Base-by-base conservation (phyloP, 805 yeast genomes). In the Cyberlindnera lachancei region DNA sequence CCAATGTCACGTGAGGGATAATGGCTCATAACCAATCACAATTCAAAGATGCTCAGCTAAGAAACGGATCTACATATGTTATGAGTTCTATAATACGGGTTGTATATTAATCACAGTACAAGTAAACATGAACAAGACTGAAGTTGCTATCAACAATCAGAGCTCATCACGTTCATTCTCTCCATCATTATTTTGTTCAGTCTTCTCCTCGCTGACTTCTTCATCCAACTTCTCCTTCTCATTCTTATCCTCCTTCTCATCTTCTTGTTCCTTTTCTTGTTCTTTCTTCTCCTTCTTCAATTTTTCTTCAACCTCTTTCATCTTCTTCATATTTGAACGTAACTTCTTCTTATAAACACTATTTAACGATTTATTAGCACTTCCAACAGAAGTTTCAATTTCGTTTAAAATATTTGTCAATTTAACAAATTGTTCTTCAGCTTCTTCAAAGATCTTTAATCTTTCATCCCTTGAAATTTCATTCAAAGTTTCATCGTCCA, bases 311-410 rank as follows among this genome's bases (percentile, higher is more conserved):
- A 41, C 40, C n/a, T 49, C 50, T 28, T 48, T 35, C 41, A 22
- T 21, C 34, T 39, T 30, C 21, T 35, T 35, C 23, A 29, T 34
- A 14, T 33, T 33, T 26, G 47, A 42, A 23, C 45, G 42, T 5
- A 32, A 19, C 17, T 25, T 20, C 37, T 44, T 46, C 18, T 15
- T 28, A 18, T 42, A 18, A 6, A 25, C 25, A 14, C 31, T 28
- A 25, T 43, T 50, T 18, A 59, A 25, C 15, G 57, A 63, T 20
- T 52, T 56, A 26, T 53, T 33, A 30, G 58, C 54, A 31, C 57
- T 55, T 2, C 48, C 44, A 31, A 55, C 49, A 15, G 46, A 37
- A 8, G 41, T 24, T 12, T 40, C 36, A 11, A 57, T 33, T 1
- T 44, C 27, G 16, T 39, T 27, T 6, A 50, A 52, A 25, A 60